Evolutionary conservation across 2,329 filamentous ascomycete species (phyloP), one percentile per base, ranked within the genome.

Genomic region (Triangularia setosa): DNA sequence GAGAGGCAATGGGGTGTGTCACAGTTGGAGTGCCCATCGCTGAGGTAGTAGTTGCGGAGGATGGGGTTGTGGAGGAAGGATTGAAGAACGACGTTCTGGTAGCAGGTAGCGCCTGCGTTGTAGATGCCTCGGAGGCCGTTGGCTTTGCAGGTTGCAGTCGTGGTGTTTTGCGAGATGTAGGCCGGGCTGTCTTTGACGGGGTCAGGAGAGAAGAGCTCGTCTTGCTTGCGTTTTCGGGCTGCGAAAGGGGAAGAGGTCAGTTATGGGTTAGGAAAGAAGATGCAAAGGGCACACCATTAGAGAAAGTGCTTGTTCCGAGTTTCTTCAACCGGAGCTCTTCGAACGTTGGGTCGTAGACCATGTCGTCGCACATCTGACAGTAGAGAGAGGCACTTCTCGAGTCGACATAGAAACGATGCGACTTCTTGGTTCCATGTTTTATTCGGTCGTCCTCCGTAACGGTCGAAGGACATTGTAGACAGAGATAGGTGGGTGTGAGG

Each of bases 101-200:
- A 99, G 80, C 94, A 99, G 11, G 95, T 98, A 64, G 96, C 93
- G n/a, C 94, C 95, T 75, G 97, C 94, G 73, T 98, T 99, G 78
- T 96, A 97, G 66, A 99, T 90, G 30, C 94, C 94, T 35, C 95
- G 88, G 44, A 97, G 86, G 9, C 95, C 94, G 69, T 90, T 93
- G 18, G 92, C 93, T 63, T 91, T 88, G 74, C 94, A 97, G 12
- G 92, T 90, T 6, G 91, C 89, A 64, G 88, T 85, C 27, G 85
- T 89, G 12, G 93, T 93, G 73, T 97, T 96, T 65, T 83, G 83
- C 48, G 87, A 84, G 68, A 97, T 89, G 71, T 91, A 93, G 62
- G 87, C 83, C 64, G 92, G 87, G 68, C 94, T 90, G 65, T 93
- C 90, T 69, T 87, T 87, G 27, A 83, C 77, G 14, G 84, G 79